Conservation (phyloP, 371 early-diverging fungal genomes). For the Dipsacomyces acuminosporus region DNA sequence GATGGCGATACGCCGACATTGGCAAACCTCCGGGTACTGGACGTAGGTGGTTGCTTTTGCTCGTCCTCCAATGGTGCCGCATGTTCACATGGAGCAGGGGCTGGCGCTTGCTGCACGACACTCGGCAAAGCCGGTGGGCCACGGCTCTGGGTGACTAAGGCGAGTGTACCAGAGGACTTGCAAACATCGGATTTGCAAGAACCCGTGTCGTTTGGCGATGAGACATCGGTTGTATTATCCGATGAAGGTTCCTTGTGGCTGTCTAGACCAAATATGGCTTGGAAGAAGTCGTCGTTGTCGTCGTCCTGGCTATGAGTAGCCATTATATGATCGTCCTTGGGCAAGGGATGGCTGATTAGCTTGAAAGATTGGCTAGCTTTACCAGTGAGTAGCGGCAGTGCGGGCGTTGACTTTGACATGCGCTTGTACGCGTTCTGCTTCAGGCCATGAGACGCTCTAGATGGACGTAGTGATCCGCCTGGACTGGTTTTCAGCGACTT, state of each 20-base stretch:
- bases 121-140: background rate
- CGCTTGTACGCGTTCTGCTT: too few relatives aligned
- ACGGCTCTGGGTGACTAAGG: constrained; percentile 12
- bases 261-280: constrained; percentile 30
- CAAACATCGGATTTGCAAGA: constrained; percentile 13
- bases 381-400: too few relatives aligned
- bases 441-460: too few relatives aligned
- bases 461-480: too few relatives aligned
- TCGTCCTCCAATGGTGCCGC: too few relatives aligned
- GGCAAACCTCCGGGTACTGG: constrained; percentile 20
- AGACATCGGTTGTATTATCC: constrained; percentile 21
- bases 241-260: constrained; percentile 28
- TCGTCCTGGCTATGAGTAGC: constrained; percentile 2
- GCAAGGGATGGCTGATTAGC: too few relatives aligned
- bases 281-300: constrained; percentile 11
- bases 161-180: constrained; percentile 7
- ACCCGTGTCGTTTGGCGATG: constrained; percentile 16
- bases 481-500: too few relatives aligned
- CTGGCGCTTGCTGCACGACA: background rate
- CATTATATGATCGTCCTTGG: too few relatives aligned
- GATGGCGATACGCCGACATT: constrained; percentile 15
- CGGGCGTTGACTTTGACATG: too few relatives aligned
- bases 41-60: background rate
- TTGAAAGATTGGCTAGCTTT: too few relatives aligned
- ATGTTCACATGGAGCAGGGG: too few relatives aligned